Percentiles rank a stretch among this genome's conserved stretches.
phyloP scores from a whole-genome alignment of 139 green algal genomes.

The Coelastrella sp. region DNA sequence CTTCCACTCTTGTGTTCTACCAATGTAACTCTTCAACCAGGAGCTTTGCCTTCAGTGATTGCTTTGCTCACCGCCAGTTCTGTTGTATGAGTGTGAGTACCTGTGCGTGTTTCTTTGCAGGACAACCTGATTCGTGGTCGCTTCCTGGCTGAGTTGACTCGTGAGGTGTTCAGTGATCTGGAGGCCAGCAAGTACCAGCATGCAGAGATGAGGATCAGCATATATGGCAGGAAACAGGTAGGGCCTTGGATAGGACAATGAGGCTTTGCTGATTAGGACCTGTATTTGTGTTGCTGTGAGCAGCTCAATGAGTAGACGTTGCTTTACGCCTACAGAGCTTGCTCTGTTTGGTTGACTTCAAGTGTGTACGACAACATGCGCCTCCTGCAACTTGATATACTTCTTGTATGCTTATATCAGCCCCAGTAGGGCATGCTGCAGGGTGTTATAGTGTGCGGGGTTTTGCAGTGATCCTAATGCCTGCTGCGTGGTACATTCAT shows the following conservation, averaged over 20 bases:
- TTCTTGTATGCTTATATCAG: no score
- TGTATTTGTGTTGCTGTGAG: neutral
- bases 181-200: constrained; percentile 93
- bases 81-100: neutral
- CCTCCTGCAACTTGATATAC: no score
- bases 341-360: neutral
- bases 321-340: neutral
- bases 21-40: neutral
- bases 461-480: no score
- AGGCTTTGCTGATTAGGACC: neutral
- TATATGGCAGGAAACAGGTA: constrained; percentile 79
- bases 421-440: no score
- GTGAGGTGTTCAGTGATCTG: constrained; percentile 91
- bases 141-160: constrained; percentile 97
- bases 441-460: no score
- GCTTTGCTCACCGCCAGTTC: neutral
- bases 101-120: constrained; percentile 48
- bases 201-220: constrained; percentile 76
- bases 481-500: no score
- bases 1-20: neutral
- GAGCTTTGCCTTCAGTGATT: no score
- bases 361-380: no score
- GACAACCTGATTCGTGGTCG: constrained; percentile 94
- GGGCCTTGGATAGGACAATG: constrained; percentile 55
- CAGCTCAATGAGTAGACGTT: neutral